Conservation (phyloP, 306 rosid genomes). For the Datisca glomerata region DNA sequence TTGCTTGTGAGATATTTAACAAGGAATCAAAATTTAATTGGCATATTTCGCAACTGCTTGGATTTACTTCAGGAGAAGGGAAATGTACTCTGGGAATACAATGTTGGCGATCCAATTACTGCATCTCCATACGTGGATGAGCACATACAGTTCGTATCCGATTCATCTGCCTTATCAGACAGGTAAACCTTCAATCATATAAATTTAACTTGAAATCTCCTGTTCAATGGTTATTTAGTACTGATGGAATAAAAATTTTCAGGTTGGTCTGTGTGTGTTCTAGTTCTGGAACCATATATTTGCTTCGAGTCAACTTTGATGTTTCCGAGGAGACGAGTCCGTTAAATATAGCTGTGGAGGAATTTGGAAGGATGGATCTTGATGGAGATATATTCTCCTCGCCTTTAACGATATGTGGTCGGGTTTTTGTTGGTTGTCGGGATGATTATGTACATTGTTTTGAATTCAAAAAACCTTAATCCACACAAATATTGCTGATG, state of each 20-base stretch:
- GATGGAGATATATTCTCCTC: constrained; percentile 72
- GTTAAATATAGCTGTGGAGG: constrained; percentile 28
- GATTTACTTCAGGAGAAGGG: constrained; percentile 47
- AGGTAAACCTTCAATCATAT: constrained; percentile 28
- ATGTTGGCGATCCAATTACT: constrained; percentile 68
- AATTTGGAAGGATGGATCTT: constrained; percentile 43
- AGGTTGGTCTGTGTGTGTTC: constrained; percentile 73
- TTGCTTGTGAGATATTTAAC: no score
- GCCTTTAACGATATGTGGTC: constrained; percentile 72
- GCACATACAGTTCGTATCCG: constrained; percentile 34
- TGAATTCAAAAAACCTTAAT: not conserved
- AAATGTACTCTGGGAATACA: constrained; percentile 50
- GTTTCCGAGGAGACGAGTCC: constrained; percentile 5
- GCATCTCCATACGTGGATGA: constrained; percentile 80
- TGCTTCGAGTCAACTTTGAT: constrained; percentile 37
- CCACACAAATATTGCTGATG: no score
- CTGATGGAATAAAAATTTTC: constrained; percentile 1
- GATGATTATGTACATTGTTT: constrained; percentile 67
- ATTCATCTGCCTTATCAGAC: constrained; percentile 29
- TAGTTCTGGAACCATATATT: constrained; percentile 53
- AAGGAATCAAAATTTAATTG: not conserved
- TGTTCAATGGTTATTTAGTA: not conserved
- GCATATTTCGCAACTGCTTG: not conserved
- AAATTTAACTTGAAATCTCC: constrained; percentile 1
- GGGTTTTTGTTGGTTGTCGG: constrained; percentile 73